Conservation (phyloP, 208 protist species). For the Wallacemonas sp. region DNA sequence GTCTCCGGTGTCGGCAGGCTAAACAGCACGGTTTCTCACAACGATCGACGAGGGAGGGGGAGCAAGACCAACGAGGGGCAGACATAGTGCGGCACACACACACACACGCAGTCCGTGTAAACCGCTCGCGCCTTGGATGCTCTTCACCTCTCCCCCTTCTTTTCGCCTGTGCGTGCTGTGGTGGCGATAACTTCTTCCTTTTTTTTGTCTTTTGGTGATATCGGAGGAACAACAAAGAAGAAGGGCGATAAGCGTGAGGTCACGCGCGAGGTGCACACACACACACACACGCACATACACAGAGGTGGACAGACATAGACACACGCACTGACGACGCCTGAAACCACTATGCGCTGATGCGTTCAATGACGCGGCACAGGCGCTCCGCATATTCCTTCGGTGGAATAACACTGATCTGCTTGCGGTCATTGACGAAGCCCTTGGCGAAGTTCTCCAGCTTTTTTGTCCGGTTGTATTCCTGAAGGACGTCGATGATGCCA, state of each 20-base stretch:
- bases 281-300: constrained; percentile 11
- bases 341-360: constrained; percentile 48
- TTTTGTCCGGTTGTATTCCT: constrained; percentile 87
- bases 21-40: too few relatives aligned
- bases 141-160: too few relatives aligned
- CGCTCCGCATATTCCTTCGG: constrained; percentile 81
- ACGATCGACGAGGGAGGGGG: too few relatives aligned
- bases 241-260: neutral
- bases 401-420: constrained; percentile 83
- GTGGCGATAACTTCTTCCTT: too few relatives aligned
- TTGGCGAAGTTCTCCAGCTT: constrained; percentile 88
- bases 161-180: too few relatives aligned
- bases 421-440: constrained; percentile 61
- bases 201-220: too few relatives aligned
- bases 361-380: constrained; percentile 73
- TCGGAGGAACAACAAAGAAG: too few relatives aligned
- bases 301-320: neutral
- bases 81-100: too few relatives aligned
- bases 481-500: constrained; percentile 93
- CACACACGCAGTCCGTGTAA: too few relatives aligned
- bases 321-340: neutral
- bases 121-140: too few relatives aligned
- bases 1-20: too few relatives aligned
- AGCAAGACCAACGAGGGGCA: too few relatives aligned
- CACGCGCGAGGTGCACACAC: neutral